These are phyloP conservation scores for Penicillium sp. DNA, from an alignment of 2,329 filamentous ascomycete species.

Conservation along the genomic window DNA sequence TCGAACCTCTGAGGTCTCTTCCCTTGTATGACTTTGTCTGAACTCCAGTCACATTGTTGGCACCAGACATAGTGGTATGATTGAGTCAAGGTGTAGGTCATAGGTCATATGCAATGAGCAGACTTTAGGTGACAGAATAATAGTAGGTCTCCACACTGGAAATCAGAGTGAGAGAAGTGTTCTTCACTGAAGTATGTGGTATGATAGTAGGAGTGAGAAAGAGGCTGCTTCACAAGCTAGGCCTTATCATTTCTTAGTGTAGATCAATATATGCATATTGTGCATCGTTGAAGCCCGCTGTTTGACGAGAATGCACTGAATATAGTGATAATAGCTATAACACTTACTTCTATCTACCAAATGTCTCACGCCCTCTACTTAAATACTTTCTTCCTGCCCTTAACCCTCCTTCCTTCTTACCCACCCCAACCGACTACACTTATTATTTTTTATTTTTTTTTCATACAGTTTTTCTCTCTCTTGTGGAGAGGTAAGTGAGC, in stretches of 20 bases:
- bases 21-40: background rate
- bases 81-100: no score
- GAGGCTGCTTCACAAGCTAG: no score
- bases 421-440: background rate
- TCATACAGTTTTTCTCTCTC: background rate
- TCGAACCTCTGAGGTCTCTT: background rate
- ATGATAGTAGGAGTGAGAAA: no score
- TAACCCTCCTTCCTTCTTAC: background rate
- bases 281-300: background rate
- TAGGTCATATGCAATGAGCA: no score
- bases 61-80: no score
- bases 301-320: background rate
- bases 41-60: no score
- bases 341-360: background rate
- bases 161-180: no score
- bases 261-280: background rate
- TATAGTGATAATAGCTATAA: background rate
- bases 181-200: no score
- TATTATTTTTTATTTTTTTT: background rate
- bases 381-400: background rate
- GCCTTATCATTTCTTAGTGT: no score
- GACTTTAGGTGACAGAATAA: no score
- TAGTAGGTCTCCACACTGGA: no score
- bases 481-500: background rate
- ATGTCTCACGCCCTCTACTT: background rate